Percentiles rank a stretch among this genome's conserved stretches.
Evolutionary conservation across 768 basidiomycete genomes (phyloP).

Genomic region (Mycena vitilis): DNA sequence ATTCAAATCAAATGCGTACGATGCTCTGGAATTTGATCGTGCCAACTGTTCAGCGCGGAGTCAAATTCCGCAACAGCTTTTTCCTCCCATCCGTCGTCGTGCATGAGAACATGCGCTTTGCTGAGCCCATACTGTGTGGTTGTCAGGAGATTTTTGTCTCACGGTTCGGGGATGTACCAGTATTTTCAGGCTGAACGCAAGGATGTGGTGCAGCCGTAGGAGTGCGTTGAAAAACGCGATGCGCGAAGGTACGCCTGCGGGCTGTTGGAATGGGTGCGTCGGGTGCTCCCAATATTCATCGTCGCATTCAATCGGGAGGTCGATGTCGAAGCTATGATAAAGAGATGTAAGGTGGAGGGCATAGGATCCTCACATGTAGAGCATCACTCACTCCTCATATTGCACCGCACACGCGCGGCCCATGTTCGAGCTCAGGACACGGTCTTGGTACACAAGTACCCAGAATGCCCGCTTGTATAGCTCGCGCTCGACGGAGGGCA

Average conservation of each 20-base stretch:
- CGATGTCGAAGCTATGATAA: conserved; percentile 71
- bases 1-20: conserved; percentile 50
- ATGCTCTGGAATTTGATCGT: conserved; percentile 46
- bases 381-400: conserved; percentile 50
- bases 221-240: conserved; percentile 67
- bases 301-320: conserved; percentile 68
- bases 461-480: conserved; percentile 81
- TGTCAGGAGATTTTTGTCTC: too few species aligned
- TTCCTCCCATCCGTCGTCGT: conserved; percentile 66
- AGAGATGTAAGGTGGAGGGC: conserved; percentile 2
- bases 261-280: conserved; percentile 71
- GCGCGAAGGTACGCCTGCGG: conserved; percentile 62
- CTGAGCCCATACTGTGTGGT: conserved; percentile 71
- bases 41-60: conserved; percentile 81
- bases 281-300: conserved; percentile 78
- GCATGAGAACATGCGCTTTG: conserved; percentile 62
- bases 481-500: conserved; percentile 68
- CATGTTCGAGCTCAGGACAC: conserved; percentile 58
- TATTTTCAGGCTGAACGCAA: conserved; percentile 66
- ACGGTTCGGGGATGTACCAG: conserved; percentile 52
- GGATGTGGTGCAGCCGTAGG: conserved; percentile 68
- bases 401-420: conserved; percentile 54
- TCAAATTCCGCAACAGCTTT: conserved; percentile 79
- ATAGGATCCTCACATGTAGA: too few species aligned
- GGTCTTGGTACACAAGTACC: conserved; percentile 54